Base-by-base conservation (phyloP, 495 filamentous ascomycete genomes). In the Penicillium nucicola region DNA sequence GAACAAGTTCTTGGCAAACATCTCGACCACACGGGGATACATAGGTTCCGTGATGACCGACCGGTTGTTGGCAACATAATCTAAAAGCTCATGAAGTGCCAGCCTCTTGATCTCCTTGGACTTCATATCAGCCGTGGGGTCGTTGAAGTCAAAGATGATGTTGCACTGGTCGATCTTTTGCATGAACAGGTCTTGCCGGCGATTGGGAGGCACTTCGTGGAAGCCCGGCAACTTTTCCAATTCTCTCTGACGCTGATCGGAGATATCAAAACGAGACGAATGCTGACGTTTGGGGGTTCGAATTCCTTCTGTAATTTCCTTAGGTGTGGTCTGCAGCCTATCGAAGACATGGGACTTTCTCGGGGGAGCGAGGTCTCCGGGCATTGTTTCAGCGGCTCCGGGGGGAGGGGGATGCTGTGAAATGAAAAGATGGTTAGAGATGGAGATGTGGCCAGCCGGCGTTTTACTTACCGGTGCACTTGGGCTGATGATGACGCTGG, bases 161-260 rank as follows among this genome's bases (percentile, higher is more conserved):
- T 99, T 99, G 77, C 93, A 99, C 70, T 99, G 93, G 62, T 97
- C 93, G 61, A 99, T 95, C 79, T 99, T 99, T 68, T 97, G 91
- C 92, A 99, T 96, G 74, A 99, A 99, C 14, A 99, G 80, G 36
- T 97, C 93, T 73, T 99, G 92, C 44, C 93, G 87, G 31, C 91
- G 83, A 55, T 95, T 92, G 15, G 93, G 95, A 9, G 92, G 86
- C 41, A 97, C 93, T 71, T 99, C 93, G 65, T 97, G 93, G 74
- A 99, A 99, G n/a, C 93, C 92, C 1, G 92, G 91, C 11, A 97
- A 77, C 72, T 99, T 99, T 64, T 97, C 95, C 36, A 99, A 75
- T 71, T 99, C 93, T 56, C 93, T 80, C 65, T 96, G 90, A 41
- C 83, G 77, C 63, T 87, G 84, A 48, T 95, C 90, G 5, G 93